Conservation (phyloP, 345 rosid species). For the Gossypium turneri region DNA sequence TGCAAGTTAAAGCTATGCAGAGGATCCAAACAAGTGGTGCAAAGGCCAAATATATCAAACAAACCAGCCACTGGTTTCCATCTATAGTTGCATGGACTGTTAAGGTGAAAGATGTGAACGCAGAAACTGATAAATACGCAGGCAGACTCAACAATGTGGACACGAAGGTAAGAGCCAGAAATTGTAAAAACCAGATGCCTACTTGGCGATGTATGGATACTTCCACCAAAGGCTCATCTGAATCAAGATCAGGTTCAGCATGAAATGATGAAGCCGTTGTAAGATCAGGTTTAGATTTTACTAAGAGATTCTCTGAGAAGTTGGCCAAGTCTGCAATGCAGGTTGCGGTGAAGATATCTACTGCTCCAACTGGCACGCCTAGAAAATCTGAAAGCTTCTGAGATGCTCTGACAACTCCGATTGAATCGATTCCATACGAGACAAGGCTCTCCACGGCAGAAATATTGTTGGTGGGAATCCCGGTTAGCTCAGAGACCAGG, state of each 20-base stretch:
- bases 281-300: slow-evolving; percentile 43
- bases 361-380: slow-evolving; percentile 63
- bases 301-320: slow-evolving; percentile 47
- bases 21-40: slow-evolving; percentile 69
- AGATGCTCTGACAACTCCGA: slow-evolving; percentile 68
- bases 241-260: slow-evolving; percentile 30
- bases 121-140: slow-evolving; percentile 46
- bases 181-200: slow-evolving; percentile 40
- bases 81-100: slow-evolving; percentile 6
- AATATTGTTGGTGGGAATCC: slow-evolving; percentile 34
- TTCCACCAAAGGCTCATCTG: slow-evolving; percentile 31
- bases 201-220: slow-evolving; percentile 33
- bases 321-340: slow-evolving; percentile 61
- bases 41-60: slow-evolving; percentile 28
- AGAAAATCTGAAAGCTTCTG: slow-evolving; percentile 62
- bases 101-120: slow-evolving; percentile 35
- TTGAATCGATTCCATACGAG: slow-evolving; percentile 67
- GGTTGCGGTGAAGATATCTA: slow-evolving; percentile 63
- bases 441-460: slow-evolving; percentile 48
- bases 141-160: slow-evolving; percentile 43
- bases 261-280: slow-evolving; percentile 22
- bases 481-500: slow-evolving; percentile 49
- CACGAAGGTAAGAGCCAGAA: slow-evolving; percentile 43
- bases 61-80: slow-evolving; percentile 26
- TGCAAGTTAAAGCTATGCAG: slow-evolving; percentile 44